These are phyloP conservation scores for Solanum chacoense DNA, from an alignment of 305 asterid genomes.

Conservation along the genomic window DNA sequence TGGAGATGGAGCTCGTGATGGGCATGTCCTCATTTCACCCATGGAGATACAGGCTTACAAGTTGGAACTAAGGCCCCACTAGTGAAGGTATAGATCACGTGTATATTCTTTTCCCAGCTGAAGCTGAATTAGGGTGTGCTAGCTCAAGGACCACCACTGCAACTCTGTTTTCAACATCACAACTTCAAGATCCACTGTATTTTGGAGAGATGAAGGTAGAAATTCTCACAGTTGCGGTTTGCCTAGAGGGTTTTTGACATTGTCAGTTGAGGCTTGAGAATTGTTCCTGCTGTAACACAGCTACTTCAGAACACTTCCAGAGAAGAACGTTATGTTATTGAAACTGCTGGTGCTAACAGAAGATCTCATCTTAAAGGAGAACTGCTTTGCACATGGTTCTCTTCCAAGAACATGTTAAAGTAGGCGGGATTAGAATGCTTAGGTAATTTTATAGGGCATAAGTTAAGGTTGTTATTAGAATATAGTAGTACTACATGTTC, in stretches of 20 bases:
- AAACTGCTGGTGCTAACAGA: background rate
- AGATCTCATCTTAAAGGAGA: background rate
- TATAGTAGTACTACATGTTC: background rate
- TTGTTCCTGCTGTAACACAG: background rate
- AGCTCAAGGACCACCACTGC: background rate
- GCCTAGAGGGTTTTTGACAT: background rate
- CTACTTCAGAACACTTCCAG: background rate
- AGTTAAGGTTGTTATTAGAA: background rate
- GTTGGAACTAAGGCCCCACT: constrained; percentile 47
- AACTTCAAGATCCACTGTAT: background rate
- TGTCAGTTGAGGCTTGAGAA: background rate
- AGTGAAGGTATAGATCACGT: constrained; percentile 2
- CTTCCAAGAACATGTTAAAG: background rate
- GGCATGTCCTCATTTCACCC: constrained; percentile 71
- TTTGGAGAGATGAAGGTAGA: background rate
- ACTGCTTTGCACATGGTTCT: background rate
- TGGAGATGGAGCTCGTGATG: constrained; percentile 70
- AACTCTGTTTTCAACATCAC: background rate
- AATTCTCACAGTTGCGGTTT: background rate
- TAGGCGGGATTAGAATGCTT: background rate
- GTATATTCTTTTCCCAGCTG: background rate
- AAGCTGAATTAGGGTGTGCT: background rate
- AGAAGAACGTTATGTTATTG: background rate
- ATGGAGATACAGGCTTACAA: constrained; percentile 97
- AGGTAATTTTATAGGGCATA: background rate